Conservation (phyloP, 140 eudicot genomes). For the Flaveria floridana region DNA sequence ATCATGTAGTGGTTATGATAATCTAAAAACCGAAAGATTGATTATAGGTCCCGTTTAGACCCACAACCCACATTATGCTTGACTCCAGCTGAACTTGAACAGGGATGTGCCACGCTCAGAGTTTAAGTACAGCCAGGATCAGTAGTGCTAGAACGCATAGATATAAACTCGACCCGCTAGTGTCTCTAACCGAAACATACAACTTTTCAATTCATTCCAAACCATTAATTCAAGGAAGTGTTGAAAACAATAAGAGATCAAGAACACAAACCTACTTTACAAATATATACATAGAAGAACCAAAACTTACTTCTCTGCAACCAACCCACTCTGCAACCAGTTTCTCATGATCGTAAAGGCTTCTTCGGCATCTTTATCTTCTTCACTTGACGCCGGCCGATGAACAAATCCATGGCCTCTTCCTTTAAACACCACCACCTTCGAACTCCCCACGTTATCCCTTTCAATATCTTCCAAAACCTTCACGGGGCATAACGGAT, state of each 20-base stretch:
- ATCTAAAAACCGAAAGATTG: no score
- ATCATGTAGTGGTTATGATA: no score
- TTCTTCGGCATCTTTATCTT: constrained; percentile 78
- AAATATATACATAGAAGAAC: constrained; percentile 1
- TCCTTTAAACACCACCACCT: constrained; percentile 61
- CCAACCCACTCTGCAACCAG: constrained; percentile 68
- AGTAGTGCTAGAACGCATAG: no score
- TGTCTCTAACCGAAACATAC: not conserved
- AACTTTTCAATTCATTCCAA: constrained; percentile 7
- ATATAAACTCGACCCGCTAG: not conserved
- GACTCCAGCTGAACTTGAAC: no score
- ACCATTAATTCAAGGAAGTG: not conserved
- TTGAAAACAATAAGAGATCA: not conserved
- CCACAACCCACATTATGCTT: no score
- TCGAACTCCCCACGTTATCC: constrained; percentile 39
- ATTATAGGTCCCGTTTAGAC: no score
- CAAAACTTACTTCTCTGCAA: constrained; percentile 37
- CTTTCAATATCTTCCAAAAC: constrained; percentile 46
- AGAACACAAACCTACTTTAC: constrained; percentile 18
- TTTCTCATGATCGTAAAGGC: constrained; percentile 72
- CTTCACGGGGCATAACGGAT: constrained; percentile 58
- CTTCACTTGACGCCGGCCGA: constrained; percentile 66
- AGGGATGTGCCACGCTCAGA: no score
- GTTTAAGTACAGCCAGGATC: no score
- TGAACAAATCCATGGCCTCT: constrained; percentile 89